Evolutionary conservation across 306 rosid species (phyloP).

Genomic region (Heteromeles arbutifolia): DNA sequence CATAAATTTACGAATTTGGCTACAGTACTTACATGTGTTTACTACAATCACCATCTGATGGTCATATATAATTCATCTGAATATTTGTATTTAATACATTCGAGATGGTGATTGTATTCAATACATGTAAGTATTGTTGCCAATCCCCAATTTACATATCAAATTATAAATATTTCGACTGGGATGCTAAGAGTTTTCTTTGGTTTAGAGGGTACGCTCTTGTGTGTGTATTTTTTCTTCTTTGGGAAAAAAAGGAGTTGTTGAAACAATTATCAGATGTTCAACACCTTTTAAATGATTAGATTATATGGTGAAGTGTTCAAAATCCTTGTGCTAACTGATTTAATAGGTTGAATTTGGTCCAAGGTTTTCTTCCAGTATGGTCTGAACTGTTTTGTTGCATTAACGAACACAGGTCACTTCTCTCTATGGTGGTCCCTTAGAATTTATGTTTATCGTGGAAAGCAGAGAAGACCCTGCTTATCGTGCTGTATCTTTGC

Average conservation of each 20-base stretch:
- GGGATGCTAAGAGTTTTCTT: neutral
- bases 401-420: conserved; percentile 55
- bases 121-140: no score
- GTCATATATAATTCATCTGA: no score
- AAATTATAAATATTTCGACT: no score
- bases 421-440: conserved; percentile 95
- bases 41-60: no score
- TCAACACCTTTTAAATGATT: neutral
- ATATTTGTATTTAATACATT: no score
- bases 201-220: neutral
- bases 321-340: conserved; percentile 5
- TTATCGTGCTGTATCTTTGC: conserved; percentile 46
- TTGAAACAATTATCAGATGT: neutral
- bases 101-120: no score
- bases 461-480: conserved; percentile 94
- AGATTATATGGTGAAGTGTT: neutral
- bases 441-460: conserved; percentile 78
- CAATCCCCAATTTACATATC: neutral
- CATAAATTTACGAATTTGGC: neutral
- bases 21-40: no score
- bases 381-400: conserved; percentile 9
- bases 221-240: neutral
- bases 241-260: neutral
- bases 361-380: neutral
- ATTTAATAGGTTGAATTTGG: neutral